Evolutionary conservation across 139 green algal species (phyloP).

Genomic region (Chlorella sp.): DNA sequence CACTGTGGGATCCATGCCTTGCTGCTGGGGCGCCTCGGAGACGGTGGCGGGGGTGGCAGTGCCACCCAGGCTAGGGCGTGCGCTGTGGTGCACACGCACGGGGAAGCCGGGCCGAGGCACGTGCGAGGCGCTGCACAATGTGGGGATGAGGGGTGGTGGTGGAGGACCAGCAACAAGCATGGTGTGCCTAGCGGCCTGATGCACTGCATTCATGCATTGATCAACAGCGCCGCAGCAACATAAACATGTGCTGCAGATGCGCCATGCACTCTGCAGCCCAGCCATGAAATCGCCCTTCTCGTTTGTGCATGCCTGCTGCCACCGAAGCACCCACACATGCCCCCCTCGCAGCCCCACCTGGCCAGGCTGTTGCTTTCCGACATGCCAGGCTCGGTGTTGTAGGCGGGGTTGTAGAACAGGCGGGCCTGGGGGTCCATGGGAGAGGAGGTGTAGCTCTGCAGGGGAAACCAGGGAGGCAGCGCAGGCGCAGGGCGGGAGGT

Average conservation of each 20-base stretch:
- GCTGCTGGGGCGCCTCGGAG: background rate
- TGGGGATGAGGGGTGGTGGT: no score
- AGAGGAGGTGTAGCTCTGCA: constrained; percentile 15
- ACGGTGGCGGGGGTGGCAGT: background rate
- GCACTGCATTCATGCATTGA: no score
- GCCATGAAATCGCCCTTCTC: no score
- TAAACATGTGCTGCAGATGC: no score
- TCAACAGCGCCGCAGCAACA: no score
- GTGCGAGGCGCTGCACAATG: background rate
- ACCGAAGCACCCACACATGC: background rate
- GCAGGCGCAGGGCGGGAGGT: background rate
- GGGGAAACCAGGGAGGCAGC: background rate
- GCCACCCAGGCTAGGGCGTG: background rate
- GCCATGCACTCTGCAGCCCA: no score
- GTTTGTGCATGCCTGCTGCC: background rate
- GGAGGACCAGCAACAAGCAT: no score
- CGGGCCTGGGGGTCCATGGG: constrained; percentile 35
- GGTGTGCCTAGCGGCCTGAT: no score
- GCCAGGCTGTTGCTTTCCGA: background rate
- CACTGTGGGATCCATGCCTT: background rate
- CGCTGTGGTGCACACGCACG: background rate
- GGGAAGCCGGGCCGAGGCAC: background rate
- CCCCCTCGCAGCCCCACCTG: background rate
- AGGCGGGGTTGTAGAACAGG: constrained; percentile 51
- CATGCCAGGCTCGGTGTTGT: constrained; percentile 8